Conservation (phyloP, 352 stramenopile species). For the Globisporangium megalacanthum region DNA sequence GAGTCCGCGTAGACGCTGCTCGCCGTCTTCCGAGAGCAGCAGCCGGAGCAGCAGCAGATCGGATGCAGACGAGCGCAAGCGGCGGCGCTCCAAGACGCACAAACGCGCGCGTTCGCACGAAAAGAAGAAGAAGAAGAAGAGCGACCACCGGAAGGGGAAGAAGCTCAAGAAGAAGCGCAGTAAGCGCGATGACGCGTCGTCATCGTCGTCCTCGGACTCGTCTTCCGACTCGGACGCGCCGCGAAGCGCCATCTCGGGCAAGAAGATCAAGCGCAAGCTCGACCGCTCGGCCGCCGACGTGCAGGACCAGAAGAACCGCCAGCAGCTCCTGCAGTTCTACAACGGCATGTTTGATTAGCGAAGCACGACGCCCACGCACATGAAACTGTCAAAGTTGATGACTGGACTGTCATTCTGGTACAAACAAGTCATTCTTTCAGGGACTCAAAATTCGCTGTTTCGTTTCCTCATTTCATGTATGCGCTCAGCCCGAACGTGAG, state of each 20-base stretch:
- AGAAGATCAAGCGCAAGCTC: conserved; percentile 85
- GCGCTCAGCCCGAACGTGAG: conserved; percentile 55
- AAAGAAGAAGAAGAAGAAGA: conserved; percentile 26
- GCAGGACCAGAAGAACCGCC: conserved; percentile 64
- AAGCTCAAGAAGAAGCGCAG: conserved; percentile 27
- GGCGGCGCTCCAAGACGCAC: background rate
- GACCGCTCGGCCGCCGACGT: conserved; percentile 46
- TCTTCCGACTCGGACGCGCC: conserved; percentile 48
- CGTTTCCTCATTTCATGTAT: conserved; percentile 18
- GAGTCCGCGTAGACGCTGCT: background rate
- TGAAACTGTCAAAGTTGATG: background rate
- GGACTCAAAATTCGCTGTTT: background rate
- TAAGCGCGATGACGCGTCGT: conserved; percentile 7
- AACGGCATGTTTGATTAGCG: conserved; percentile 81
- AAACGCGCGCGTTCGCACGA: conserved; percentile 1
- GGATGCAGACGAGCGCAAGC: background rate
- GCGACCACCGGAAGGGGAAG: conserved; percentile 24
- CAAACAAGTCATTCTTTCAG: background rate
- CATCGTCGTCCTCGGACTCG: conserved; percentile 28
- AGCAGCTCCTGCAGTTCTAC: conserved; percentile 83
- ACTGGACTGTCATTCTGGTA: background rate
- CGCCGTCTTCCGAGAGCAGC: conserved; percentile 8
- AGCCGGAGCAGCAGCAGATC: background rate
- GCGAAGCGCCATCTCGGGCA: conserved; percentile 78
- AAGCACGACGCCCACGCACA: background rate